Base-by-base conservation (phyloP, 2,329 filamentous ascomycete genomes). In the Clonostachys chloroleuca region DNA sequence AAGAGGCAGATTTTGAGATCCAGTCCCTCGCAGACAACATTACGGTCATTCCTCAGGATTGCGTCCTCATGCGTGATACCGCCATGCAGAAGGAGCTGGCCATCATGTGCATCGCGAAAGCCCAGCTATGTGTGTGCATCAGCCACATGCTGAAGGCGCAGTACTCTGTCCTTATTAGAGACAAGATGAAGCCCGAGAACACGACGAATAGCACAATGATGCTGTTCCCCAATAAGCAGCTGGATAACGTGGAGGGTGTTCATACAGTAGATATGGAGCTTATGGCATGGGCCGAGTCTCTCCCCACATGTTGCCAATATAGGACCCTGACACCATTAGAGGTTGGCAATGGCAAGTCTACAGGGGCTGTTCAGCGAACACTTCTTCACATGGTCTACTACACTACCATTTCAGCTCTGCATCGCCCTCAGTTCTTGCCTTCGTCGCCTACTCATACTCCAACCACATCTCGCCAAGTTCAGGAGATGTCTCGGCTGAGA, bases 381-480 rank as follows among this genome's bases (percentile, higher is more conserved):
- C 75, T 96, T 17, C 73, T 97, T 35, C 90, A 95, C 65, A 95
- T 96, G 86, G 84, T 96, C 3, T 96, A 95, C 66, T 88, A 91
- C 64, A 95, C 92, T 3, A 95, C 92, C 1, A 78, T 95, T 16
- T 96, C 90, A 45, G 92, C 92, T 4, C 76, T 97, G 16, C 92
- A 96, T 64, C 84, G 92, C 33, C 92, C 92, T 3, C 91, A 95
- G 54, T 92, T 96, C 49, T 77, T 96, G 39, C 90, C 91, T 1
- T 86, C 86, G 0, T 82, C 83, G 12, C 82, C 86, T 2, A 62
- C 62, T 50, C 73, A 74, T 54, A 65, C 67, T 7, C 73, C 75
- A 14, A 73, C 69, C 53, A 72, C 73, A 14, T 81, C 81, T 35
- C 78, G 81, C 12, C 84, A 91, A 54, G 73, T 92, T 13, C 87